Evolutionary conservation across 345 rosid species (phyloP).

Genomic region (Lumnitzera littorea): DNA sequence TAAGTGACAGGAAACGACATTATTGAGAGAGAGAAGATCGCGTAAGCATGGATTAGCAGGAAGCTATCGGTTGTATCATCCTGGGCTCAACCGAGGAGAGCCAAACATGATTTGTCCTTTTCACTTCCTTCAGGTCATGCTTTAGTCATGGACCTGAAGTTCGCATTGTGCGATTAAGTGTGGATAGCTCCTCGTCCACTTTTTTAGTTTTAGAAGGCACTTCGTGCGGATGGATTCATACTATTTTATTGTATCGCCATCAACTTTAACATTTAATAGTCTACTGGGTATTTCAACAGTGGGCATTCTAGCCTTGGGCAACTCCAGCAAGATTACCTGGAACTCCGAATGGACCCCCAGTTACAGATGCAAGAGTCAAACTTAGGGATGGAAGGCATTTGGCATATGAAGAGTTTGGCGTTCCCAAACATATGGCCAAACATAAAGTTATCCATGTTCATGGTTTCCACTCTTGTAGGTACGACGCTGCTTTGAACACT

Average conservation of each 20-base stretch:
- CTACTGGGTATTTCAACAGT: conserved; percentile 6
- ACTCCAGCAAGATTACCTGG: conserved; percentile 16
- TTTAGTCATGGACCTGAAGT: too few relatives aligned
- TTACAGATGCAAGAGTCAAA: conserved; percentile 10
- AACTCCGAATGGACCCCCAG: conserved; percentile 9
- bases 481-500: not conserved
- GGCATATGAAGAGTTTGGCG: conserved; percentile 17
- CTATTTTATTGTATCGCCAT: not conserved
- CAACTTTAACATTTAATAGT: conserved; percentile 2
- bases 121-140: conserved; percentile 10
- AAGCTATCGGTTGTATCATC: conserved; percentile 19
- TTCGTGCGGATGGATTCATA: too few relatives aligned
- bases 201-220: too few relatives aligned
- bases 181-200: too few relatives aligned
- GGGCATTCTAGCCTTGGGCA: conserved; percentile 13
- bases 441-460: conserved; percentile 10
- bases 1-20: too few relatives aligned
- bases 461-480: conserved; percentile 11
- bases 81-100: conserved; percentile 17
- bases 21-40: conserved; percentile 3
- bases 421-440: conserved; percentile 10
- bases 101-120: conserved; percentile 6
- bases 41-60: conserved; percentile 10
- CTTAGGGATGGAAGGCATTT: conserved; percentile 21
- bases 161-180: too few relatives aligned